These are phyloP conservation scores for Sistotremastrum niveocremeum DNA, from an alignment of 768 basidiomycete species.

Conservation along the genomic window DNA sequence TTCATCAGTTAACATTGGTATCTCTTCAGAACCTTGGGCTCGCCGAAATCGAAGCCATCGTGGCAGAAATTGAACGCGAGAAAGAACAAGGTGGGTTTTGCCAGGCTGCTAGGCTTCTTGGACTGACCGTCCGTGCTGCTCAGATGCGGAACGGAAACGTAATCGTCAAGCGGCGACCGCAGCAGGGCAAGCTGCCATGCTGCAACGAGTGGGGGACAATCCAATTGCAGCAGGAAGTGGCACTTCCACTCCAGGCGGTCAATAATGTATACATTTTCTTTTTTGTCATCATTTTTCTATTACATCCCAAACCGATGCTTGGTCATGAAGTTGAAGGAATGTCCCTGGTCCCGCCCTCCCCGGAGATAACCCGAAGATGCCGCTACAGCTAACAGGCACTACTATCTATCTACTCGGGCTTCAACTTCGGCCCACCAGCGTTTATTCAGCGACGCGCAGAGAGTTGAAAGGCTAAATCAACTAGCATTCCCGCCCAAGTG, in stretches of 20 bases:
- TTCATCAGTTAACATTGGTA: neutral
- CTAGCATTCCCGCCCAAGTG: no score
- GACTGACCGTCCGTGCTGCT: conserved; percentile 2
- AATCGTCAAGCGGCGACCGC: conserved; percentile 84
- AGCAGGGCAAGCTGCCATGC: conserved; percentile 82
- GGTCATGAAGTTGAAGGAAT: neutral
- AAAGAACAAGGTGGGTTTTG: conserved; percentile 74
- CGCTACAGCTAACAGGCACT: no score
- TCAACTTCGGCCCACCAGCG: no score
- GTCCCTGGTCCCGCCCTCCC: no score
- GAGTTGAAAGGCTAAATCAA: no score
- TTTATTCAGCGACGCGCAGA: no score
- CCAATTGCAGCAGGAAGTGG: conserved; percentile 3
- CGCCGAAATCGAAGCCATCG: conserved; percentile 81
- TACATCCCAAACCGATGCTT: neutral
- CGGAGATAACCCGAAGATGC: no score
- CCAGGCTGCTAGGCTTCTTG: neutral
- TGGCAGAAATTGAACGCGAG: conserved; percentile 87
- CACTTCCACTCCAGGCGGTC: conserved; percentile 4
- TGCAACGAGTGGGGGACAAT: conserved; percentile 34
- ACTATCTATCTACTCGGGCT: no score
- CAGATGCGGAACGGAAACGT: conserved; percentile 93
- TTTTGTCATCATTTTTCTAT: conserved; percentile 4
- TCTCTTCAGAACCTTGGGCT: conserved; percentile 64
- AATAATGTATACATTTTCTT: conserved; percentile 6